These are phyloP conservation scores for Trichomonas tenax DNA, from an alignment of 208 protist genomes.

Conservation along the genomic window DNA sequence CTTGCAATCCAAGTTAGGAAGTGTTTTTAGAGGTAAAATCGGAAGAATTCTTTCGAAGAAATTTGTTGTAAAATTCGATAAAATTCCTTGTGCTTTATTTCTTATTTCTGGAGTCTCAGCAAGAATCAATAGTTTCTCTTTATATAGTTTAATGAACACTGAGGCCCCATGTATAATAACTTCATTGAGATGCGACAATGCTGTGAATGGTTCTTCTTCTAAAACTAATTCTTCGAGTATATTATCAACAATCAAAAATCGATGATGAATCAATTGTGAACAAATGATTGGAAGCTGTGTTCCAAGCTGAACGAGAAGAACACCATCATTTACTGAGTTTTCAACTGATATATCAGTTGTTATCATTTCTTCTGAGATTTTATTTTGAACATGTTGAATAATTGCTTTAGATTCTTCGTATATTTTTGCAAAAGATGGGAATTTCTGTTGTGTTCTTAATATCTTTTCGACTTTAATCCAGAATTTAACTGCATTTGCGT, in stretches of 20 bases:
- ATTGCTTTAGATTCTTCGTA: neutral
- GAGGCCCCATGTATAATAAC: neutral
- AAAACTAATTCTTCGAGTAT: neutral
- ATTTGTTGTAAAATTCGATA: neutral
- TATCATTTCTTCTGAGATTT: neutral
- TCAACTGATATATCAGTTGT: neutral
- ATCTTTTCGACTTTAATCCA: neutral
- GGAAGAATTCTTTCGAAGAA: neutral
- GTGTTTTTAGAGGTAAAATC: neutral
- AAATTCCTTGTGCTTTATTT: neutral
- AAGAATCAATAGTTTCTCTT: neutral
- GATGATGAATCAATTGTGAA: neutral
- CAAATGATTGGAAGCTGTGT: neutral
- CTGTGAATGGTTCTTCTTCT: neutral
- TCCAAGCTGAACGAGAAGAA: neutral
- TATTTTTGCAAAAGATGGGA: neutral
- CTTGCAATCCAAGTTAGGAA: neutral
- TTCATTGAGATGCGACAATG: neutral
- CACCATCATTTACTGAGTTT: neutral
- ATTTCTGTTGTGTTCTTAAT: neutral
- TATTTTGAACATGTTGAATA: neutral
- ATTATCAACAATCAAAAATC: constrained; percentile 14
- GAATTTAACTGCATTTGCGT: neutral
- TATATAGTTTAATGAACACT: neutral
- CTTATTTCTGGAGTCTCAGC: neutral